phyloP scores from a whole-genome alignment of 2,329 filamentous ascomycete species.

The Arachnomyces sp. region DNA sequence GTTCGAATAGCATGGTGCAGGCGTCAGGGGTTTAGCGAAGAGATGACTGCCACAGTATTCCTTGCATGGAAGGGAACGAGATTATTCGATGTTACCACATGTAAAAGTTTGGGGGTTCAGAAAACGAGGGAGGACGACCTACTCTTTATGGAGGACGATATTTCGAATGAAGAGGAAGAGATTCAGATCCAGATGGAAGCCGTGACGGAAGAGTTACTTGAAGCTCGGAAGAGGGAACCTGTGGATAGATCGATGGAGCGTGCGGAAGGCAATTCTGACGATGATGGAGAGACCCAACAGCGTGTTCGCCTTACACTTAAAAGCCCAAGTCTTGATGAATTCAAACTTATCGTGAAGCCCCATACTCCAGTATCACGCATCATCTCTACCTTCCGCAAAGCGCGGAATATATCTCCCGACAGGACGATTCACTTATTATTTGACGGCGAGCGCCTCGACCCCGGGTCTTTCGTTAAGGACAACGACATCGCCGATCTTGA shows the following conservation, averaged over 20 bases:
- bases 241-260: slow-evolving; percentile 14
- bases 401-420: slow-evolving; percentile 44
- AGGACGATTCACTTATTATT: slow-evolving; percentile 58
- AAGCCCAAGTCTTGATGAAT: slow-evolving; percentile 44
- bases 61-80: slow-evolving; percentile 70
- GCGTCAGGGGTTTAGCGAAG: slow-evolving; percentile 48
- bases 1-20: slow-evolving; percentile 64
- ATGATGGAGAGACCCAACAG: slow-evolving; percentile 19
- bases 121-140: slow-evolving; percentile 33
- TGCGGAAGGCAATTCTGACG: slow-evolving; percentile 10
- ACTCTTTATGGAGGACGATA: slow-evolving; percentile 35
- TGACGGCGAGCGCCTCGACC: slow-evolving; percentile 65
- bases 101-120: slow-evolving; percentile 58
- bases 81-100: slow-evolving; percentile 69
- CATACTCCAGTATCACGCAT: slow-evolving; percentile 57
- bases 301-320: slow-evolving; percentile 44
- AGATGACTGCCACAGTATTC: slow-evolving; percentile 52
- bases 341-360: slow-evolving; percentile 38
- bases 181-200: slow-evolving; percentile 66
- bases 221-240: slow-evolving; percentile 17
- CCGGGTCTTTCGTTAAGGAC: slow-evolving; percentile 53
- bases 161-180: slow-evolving; percentile 45
- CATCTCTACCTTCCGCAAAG: slow-evolving; percentile 53
- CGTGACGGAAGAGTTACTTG: slow-evolving; percentile 61
- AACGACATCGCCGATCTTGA: slow-evolving; percentile 70